Evolutionary conservation across 2,329 filamentous ascomycete species (phyloP).

Genomic region (Microcyclospora tardicrescens): DNA sequence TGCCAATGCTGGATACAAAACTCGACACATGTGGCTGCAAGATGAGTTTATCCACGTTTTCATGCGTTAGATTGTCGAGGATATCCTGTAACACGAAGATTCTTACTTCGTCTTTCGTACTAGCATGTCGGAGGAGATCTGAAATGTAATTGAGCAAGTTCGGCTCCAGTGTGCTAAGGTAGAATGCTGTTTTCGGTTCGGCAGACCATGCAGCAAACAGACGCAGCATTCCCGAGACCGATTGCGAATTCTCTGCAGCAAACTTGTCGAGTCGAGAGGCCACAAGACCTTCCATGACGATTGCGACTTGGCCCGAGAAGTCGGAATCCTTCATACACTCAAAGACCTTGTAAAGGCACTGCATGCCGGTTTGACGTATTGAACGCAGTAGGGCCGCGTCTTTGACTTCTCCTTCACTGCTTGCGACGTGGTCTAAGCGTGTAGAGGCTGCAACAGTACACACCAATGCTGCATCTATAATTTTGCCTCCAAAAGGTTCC

Average conservation of each 20-base stretch:
- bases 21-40: slow-evolving; percentile 55
- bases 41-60: slow-evolving; percentile 41
- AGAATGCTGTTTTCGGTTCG: slow-evolving; percentile 50
- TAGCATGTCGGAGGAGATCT: slow-evolving; percentile 56
- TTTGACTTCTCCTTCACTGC: slow-evolving; percentile 16
- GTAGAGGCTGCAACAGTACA: slow-evolving; percentile 43
- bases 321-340: slow-evolving; percentile 55
- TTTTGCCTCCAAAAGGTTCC: slow-evolving; percentile 49
- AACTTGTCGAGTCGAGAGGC: slow-evolving; percentile 66
- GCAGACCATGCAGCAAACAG: slow-evolving; percentile 72
- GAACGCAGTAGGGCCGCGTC: slow-evolving; percentile 49
- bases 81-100: slow-evolving; percentile 64
- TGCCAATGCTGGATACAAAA: slow-evolving; percentile 44
- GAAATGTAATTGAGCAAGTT: slow-evolving; percentile 56
- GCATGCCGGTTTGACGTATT: slow-evolving; percentile 60
- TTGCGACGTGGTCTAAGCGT: slow-evolving; percentile 18
- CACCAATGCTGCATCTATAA: slow-evolving; percentile 69
- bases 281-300: slow-evolving; percentile 63
- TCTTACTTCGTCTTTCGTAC: slow-evolving; percentile 77
- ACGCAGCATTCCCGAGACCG: slow-evolving; percentile 68
- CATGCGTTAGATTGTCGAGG: slow-evolving; percentile 53
- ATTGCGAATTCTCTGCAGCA: slow-evolving; percentile 74
- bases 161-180: slow-evolving; percentile 51
- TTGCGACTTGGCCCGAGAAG: slow-evolving; percentile 57
- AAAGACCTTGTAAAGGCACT: slow-evolving; percentile 70